Base-by-base conservation (phyloP, 495 filamentous ascomycete species). In the Amorphotheca resinae region DNA sequence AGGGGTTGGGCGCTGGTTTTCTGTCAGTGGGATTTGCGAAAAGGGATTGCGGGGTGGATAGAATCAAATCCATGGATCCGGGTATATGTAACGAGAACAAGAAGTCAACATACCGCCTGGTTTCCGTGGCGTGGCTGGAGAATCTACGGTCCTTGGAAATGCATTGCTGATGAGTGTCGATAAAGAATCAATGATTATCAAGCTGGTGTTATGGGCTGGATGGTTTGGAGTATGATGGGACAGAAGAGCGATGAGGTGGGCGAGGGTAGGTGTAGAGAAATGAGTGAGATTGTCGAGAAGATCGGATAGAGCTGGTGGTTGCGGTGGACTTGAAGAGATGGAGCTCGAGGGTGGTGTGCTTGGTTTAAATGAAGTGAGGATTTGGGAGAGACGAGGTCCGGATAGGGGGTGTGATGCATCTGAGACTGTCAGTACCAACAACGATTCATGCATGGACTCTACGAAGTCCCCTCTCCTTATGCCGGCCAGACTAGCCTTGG, bases 161-260 rank as follows among this genome's bases (percentile, higher is more conserved):
- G 78, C 77, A 21, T 65, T 64, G 36, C 69, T 66, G 48, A 82
- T 69, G 3, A 74, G 63, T 9, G 64, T 68, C 12, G 79, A 79
- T 11, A 81, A 54, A 0, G 71, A 74, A 50, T 82, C 77, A 44
- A 84, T 61, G 7, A 82, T 58, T 6, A 84, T 50, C 0, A 84
- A 61, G 22, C 55, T 59, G 1, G 72, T 75, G 15, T 62, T 62
- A 17, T 49, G 38, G 2, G 69, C 69, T 28, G 74, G 73, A 55
- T 80, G 75, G 5, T n/a, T 37, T 69, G 44, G 41, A 44, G 21
- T 64, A 60, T 9, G 61, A 46, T 42, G 49, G 47, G 38, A 59
- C 52, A 41, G 65, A 60, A 48, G 66, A 34, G 51, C 74, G 18
- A 68, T 14, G 6, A 76, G 58, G 22, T 70, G 65, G 34, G 60